These are phyloP conservation scores for Suhomyces bolitotheri DNA, from an alignment of 1,139 yeast species.

Conservation along the genomic window DNA sequence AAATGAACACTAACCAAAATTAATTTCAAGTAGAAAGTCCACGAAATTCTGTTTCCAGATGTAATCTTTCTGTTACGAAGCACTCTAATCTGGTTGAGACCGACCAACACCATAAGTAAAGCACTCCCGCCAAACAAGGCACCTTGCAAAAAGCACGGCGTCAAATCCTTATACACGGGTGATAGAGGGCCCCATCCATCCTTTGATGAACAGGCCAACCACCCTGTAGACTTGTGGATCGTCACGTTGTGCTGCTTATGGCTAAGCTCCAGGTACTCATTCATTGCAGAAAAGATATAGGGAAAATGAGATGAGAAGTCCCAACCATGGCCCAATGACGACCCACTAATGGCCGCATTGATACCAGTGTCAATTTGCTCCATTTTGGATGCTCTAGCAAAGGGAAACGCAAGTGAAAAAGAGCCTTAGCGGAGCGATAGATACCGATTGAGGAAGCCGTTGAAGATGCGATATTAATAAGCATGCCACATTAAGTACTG, in stretches of 20 bases:
- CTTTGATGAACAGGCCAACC: conserved; percentile 13
- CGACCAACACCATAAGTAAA: conserved; percentile 54
- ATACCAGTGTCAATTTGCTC: conserved; percentile 11
- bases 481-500: no score
- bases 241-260: background rate
- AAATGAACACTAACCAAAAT: conserved; percentile 44
- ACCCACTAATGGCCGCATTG: conserved; percentile 5
- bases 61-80: conserved; percentile 35
- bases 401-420: no score
- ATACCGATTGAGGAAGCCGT: no score
- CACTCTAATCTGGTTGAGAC: conserved; percentile 44
- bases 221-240: conserved; percentile 3
- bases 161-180: conserved; percentile 59
- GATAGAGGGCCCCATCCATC: conserved; percentile 82
- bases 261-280: background rate
- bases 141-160: conserved; percentile 85
- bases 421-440: no score
- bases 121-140: conserved; percentile 54
- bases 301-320: conserved; percentile 12
- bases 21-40: conserved; percentile 47
- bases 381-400: no score
- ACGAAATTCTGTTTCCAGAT: conserved; percentile 37
- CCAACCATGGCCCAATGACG: conserved; percentile 7
- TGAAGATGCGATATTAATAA: background rate
- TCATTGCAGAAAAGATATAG: conserved; percentile 3